Percentiles rank a stretch among this genome's conserved stretches.
phyloP scores from a whole-genome alignment of 441 rosid genomes.

The Gossypium schwendimanii region DNA sequence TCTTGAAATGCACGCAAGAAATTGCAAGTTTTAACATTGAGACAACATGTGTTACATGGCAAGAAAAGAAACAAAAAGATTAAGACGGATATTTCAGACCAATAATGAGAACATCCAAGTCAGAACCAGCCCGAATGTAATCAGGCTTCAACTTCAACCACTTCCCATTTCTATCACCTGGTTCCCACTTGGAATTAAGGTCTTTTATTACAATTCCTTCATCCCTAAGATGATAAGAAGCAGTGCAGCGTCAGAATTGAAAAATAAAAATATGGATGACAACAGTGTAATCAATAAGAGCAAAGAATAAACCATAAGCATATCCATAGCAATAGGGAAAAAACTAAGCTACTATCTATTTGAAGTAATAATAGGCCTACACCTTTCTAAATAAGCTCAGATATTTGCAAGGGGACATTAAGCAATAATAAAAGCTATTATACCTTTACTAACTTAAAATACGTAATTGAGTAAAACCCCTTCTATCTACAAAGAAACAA shows the following conservation, averaged over 20 bases:
- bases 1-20: neutral
- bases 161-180: conserved; percentile 93
- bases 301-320: neutral
- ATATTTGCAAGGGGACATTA: neutral
- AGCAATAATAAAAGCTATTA: neutral
- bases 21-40: conserved; percentile 1
- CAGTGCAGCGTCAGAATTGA: neutral
- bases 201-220: conserved; percentile 90
- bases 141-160: conserved; percentile 98
- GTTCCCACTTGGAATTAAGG: conserved; percentile 94
- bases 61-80: neutral
- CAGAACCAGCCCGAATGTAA: conserved; percentile 74
- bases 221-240: conserved; percentile 41
- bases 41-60: neutral
- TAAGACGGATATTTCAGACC: conserved; percentile 36
- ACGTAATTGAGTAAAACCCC: too few species aligned
- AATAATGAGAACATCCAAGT: conserved; percentile 85
- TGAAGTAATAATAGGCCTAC: neutral
- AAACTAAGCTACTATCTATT: neutral
- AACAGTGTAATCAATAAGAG: neutral
- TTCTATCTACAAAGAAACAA: too few species aligned
- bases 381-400: neutral
- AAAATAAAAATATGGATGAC: neutral
- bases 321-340: neutral
- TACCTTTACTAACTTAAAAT: neutral